These are phyloP conservation scores for Microbotryum saponariae DNA, from an alignment of 1,284 basidiomycete species.

Conservation along the genomic window DNA sequence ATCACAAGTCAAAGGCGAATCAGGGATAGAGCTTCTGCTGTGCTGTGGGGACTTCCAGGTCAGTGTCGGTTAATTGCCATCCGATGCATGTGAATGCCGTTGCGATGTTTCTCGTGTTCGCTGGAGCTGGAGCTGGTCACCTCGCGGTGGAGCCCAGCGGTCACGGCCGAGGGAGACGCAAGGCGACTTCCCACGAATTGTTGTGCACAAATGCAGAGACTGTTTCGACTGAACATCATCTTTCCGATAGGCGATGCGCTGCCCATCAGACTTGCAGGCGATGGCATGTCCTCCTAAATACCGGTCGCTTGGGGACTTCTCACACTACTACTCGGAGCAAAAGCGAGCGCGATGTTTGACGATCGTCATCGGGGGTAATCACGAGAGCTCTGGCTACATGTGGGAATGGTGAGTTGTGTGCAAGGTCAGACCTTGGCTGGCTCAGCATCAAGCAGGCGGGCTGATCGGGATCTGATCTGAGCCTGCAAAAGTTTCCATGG, in stretches of 20 bases:
- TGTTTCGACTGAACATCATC: not conserved
- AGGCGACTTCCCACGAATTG: not conserved
- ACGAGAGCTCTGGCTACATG: slow-evolving; percentile 94
- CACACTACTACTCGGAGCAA: slow-evolving; percentile 81
- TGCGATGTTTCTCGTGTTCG: too few relatives aligned
- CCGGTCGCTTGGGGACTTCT: slow-evolving; percentile 70
- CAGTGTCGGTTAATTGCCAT: not conserved
- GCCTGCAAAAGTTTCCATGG: slow-evolving; percentile 66
- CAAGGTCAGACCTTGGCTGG: not conserved
- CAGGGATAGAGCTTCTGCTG: slow-evolving; percentile 71
- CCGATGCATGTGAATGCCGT: too few relatives aligned
- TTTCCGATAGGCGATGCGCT: slow-evolving; percentile 60
- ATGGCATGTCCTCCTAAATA: slow-evolving; percentile 91
- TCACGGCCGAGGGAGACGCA: not conserved
- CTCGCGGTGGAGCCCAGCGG: not conserved
- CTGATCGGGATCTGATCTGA: not conserved
- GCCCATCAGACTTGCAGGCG: slow-evolving; percentile 73
- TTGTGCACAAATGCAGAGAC: not conserved
- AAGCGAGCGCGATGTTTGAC: slow-evolving; percentile 78
- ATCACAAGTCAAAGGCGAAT: slow-evolving; percentile 44
- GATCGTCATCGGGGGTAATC: slow-evolving; percentile 93
- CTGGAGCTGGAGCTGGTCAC: not conserved
- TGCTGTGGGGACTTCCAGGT: slow-evolving; percentile 90
- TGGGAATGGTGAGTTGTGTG: slow-evolving; percentile 71
- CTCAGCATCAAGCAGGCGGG: not conserved